Evolutionary conservation across 2,329 filamentous ascomycete species (phyloP), one percentile per base, ranked within the genome.

Genomic region (Diaporthe vaccinii): DNA sequence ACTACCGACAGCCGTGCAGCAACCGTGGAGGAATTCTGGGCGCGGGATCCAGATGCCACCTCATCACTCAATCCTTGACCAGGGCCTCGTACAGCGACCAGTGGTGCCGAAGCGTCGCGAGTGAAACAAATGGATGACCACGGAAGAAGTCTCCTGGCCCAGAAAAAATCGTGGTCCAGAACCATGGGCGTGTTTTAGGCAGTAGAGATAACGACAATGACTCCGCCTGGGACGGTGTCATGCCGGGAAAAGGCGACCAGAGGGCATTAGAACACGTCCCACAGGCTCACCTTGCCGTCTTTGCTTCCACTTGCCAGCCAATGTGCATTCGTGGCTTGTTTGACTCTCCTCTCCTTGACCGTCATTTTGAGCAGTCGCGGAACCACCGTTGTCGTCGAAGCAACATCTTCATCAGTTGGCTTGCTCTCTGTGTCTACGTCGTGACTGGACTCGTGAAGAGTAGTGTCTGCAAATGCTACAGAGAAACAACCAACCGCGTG

Each of bases 271-370:
- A 97, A 99, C 75, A 98, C 92, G 85, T 98, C 95, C 97, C 97
- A 99, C 79, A 99, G 86, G 81, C 95, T 98, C 77, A 98, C 91
- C 83, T 97, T 98, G 25, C 96, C 97, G 85, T 98, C 97, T 83
- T 98, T 99, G 73, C 94, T 94, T 1, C 97, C 97, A 1, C 92
- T 95, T 25, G 93, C 97, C 70, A 98, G 83, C 96, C 96, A 98
- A 83, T 98, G 96, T 34, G 93, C 93, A 69, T 86, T 87, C 80
- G 90, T 92, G 15, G 93, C 92, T 79, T 91, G 92, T 49, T 86
- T 86, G 31, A 91, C 86, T 73, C 94, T 87, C 78, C 91, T 89
- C 49, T 92, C 89, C 75, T 91, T 93, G 68, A 95, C 91, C 3
- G 85, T 88, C 74, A 89, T 72, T 20, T 85, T 82, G 17, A 82